Conservation (phyloP, 148 eudicot genomes). For the Spergularia bocconei region DNA sequence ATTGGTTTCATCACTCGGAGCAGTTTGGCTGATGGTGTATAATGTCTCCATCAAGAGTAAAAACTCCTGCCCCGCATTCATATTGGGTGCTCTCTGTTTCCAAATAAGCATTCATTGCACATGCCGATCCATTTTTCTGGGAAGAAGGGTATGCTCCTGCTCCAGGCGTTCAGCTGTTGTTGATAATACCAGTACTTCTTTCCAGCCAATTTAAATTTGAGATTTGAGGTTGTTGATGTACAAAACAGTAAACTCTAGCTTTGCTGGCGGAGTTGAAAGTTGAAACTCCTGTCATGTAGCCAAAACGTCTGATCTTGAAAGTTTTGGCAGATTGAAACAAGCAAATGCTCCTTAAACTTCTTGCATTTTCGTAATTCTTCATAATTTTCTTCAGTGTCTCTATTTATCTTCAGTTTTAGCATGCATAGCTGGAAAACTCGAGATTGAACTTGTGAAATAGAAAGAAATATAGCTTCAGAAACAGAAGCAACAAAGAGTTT, state of each 20-base stretch:
- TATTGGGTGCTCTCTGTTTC: background rate
- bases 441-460: background rate
- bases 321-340: background rate
- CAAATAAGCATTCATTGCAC: slow-evolving; percentile 23
- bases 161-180: slow-evolving; percentile 4
- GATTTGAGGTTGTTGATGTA: slow-evolving; percentile 13
- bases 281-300: background rate
- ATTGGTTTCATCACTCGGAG: slow-evolving; percentile 24
- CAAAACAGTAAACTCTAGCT: slow-evolving; percentile 6
- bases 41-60: background rate
- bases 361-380: background rate
- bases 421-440: background rate
- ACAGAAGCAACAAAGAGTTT: background rate
- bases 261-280: background rate
- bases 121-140: slow-evolving; percentile 19
- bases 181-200: background rate
- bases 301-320: background rate
- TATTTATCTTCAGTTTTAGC: background rate
- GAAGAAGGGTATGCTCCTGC: slow-evolving; percentile 1
- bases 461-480: background rate
- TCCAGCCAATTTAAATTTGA: slow-evolving; percentile 6
- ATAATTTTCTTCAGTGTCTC: background rate
- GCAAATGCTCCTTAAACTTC: background rate
- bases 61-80: background rate
- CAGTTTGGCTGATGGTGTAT: slow-evolving; percentile 30